These are phyloP conservation scores for Dillenia suffruticosa DNA, from an alignment of 164 flowering plant genomes.

Conservation along the genomic window DNA sequence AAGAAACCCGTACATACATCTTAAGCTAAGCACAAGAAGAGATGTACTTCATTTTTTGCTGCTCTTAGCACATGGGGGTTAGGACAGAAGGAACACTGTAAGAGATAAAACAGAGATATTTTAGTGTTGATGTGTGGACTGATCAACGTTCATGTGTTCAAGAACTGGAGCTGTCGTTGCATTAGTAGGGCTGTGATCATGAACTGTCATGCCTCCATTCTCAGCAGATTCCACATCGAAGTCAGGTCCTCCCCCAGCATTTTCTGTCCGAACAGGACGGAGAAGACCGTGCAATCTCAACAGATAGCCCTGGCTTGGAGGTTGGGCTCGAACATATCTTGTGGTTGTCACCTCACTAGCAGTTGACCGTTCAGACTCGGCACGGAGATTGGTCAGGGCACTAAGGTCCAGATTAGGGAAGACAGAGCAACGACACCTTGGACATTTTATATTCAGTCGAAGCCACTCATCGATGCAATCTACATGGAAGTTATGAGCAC, in stretches of 20 bases:
- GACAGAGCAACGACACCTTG: conserved; percentile 91
- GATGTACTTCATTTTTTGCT: background rate
- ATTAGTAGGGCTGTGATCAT: conserved; percentile 7
- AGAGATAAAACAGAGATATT: background rate
- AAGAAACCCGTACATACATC: too few species aligned
- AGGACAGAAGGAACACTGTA: background rate
- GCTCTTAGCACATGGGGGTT: background rate
- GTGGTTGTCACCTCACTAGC: conserved; percentile 42
- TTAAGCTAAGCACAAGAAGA: too few species aligned
- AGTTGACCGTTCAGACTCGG: conserved; percentile 62
- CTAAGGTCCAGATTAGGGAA: conserved; percentile 97
- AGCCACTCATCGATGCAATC: conserved; percentile 99
- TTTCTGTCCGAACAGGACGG: conserved; percentile 58
- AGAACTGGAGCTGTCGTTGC: conserved; percentile 1
- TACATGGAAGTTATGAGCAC: conserved; percentile 98
- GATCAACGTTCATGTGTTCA: conserved; percentile 6
- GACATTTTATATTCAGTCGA: conserved; percentile 90
- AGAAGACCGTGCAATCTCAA: conserved; percentile 76
- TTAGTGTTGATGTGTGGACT: conserved; percentile 3
- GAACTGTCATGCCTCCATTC: conserved; percentile 31
- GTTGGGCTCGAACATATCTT: conserved; percentile 49
- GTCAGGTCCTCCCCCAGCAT: conserved; percentile 34
- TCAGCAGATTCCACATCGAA: conserved; percentile 42
- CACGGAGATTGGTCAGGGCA: conserved; percentile 68
- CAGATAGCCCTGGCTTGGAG: conserved; percentile 68